phyloP scores from a whole-genome alignment of 306 rosid species.

The Mimosa pudica region DNA sequence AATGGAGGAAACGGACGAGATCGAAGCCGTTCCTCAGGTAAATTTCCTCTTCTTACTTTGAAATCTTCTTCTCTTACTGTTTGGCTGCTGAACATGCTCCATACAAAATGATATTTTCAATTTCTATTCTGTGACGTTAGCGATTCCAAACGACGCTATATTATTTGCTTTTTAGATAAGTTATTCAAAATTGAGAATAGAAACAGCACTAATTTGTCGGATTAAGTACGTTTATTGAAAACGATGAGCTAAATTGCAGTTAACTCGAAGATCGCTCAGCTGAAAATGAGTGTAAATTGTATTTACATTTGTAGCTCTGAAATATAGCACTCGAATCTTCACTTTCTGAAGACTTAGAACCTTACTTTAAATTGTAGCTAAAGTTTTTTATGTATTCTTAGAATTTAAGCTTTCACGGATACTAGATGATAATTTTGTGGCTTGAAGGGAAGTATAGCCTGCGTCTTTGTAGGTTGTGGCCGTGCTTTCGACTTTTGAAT shows the following conservation, averaged over 20 bases:
- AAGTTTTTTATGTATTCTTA: not conserved
- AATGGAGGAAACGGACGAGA: constrained; percentile 91
- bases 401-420: constrained; percentile 16
- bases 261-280: constrained; percentile 24
- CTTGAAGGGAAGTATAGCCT: not conserved
- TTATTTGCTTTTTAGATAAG: constrained; percentile 8
- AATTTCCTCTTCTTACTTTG: constrained; percentile 18
- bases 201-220: constrained; percentile 12
- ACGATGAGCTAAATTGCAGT: constrained; percentile 31
- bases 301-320: not conserved
- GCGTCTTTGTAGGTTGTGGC: not conserved
- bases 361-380: not conserved
- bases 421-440: constrained; percentile 7
- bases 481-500: not conserved
- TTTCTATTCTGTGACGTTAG: constrained; percentile 18
- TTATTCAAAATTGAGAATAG: not conserved
- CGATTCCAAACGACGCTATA: constrained; percentile 15
- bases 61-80: constrained; percentile 12
- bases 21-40: constrained; percentile 85
- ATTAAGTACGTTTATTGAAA: not conserved
- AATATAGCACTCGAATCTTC: not conserved
- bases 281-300: not conserved
- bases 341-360: constrained; percentile 3
- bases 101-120: not conserved
- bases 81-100: constrained; percentile 35